Evolutionary conservation across 176 grass and related monocot genomes (phyloP).

Genomic region (Oryza glumipatula): DNA sequence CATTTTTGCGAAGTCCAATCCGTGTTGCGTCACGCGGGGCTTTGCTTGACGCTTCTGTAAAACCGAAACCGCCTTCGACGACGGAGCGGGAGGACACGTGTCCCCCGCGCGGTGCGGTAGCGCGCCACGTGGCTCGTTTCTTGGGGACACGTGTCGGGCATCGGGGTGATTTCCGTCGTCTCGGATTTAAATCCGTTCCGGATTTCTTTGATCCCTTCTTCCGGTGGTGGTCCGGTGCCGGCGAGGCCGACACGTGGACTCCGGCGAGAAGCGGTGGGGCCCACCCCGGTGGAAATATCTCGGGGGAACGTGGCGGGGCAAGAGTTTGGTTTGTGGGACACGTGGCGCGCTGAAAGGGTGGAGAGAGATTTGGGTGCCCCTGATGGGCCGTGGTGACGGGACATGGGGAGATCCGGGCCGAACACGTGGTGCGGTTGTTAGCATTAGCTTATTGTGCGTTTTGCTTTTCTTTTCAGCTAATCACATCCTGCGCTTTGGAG

Average conservation of each 20-base stretch:
- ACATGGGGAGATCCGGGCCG: neutral
- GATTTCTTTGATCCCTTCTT: no score
- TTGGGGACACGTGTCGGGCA: slow-evolving; percentile 16
- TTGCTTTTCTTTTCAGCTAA: neutral
- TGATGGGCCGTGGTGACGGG: neutral
- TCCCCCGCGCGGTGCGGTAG: neutral
- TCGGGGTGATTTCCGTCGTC: neutral
- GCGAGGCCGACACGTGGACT: neutral
- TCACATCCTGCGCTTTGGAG: neutral
- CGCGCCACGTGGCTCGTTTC: neutral
- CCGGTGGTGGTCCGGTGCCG: slow-evolving; percentile 1
- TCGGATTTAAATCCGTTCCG: no score
- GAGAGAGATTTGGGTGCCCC: neutral
- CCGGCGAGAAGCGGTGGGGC: neutral
- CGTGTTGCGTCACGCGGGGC: neutral
- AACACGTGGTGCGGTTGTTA: neutral
- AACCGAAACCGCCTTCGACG: neutral
- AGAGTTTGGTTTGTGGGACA: neutral
- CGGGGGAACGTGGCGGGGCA: neutral
- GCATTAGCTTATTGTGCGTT: neutral
- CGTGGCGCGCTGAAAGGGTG: neutral
- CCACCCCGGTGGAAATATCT: slow-evolving; percentile 25
- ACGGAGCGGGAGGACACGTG: slow-evolving; percentile 4
- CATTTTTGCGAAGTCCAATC: no score
- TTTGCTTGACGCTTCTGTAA: neutral